Conservation (phyloP, 2,329 filamentous ascomycete genomes). For the Clonostachys solani region DNA sequence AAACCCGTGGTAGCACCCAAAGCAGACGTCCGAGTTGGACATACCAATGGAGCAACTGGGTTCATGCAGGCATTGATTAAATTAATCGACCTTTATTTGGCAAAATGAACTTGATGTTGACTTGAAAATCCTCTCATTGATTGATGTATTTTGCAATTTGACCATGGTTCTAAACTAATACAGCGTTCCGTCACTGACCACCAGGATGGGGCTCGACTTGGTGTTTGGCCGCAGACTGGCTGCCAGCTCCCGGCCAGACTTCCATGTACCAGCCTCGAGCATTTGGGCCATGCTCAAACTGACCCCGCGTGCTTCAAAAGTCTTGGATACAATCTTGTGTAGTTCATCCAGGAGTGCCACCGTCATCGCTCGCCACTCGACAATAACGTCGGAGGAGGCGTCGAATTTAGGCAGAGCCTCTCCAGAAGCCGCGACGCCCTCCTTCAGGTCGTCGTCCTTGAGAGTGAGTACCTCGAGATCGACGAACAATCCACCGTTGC, state of each 20-base stretch:
- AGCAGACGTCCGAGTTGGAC: no score
- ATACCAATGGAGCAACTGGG: background rate
- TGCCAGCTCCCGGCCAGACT: slow-evolving; percentile 73
- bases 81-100: background rate
- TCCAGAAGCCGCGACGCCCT: slow-evolving; percentile 35
- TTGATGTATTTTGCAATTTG: background rate
- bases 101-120: no score
- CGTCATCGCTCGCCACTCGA: slow-evolving; percentile 58
- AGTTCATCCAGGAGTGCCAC: slow-evolving; percentile 51
- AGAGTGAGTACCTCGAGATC: slow-evolving; percentile 50
- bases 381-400: slow-evolving; percentile 50
- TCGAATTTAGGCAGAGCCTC: slow-evolving; percentile 45
- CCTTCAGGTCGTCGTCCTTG: slow-evolving; percentile 35
- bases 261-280: slow-evolving; percentile 50
- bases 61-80: background rate
- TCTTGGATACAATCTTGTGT: slow-evolving; percentile 31
- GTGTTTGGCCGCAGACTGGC: slow-evolving; percentile 76
- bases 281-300: slow-evolving; percentile 42
- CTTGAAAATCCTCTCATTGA: background rate
- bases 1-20: no score
- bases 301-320: slow-evolving; percentile 24
- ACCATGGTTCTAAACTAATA: background rate
- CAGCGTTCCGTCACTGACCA: slow-evolving; percentile 69
- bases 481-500: slow-evolving; percentile 67
- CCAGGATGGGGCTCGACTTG: slow-evolving; percentile 79